phyloP scores from a whole-genome alignment of 768 basidiomycete species.

The Lentinula lateritia region DNA sequence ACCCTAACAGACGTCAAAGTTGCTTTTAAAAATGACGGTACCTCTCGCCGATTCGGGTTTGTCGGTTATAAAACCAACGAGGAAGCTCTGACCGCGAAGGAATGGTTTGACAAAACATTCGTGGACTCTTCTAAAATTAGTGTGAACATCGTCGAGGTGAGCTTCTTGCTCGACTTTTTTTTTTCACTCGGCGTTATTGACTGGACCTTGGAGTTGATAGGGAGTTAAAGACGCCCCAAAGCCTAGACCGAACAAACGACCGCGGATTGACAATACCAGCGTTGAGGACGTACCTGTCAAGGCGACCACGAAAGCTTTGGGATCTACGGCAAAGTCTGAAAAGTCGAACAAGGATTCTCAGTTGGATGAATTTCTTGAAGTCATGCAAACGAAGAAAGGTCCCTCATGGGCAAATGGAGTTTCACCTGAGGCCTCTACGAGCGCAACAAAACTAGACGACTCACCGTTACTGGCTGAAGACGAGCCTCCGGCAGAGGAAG shows the following conservation, averaged over 20 bases:
- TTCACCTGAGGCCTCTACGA: slow-evolving; percentile 9
- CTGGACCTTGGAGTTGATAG: slow-evolving; percentile 27
- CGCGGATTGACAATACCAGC: slow-evolving; percentile 28
- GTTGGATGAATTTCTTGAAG: slow-evolving; percentile 63
- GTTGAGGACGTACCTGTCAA: slow-evolving; percentile 15
- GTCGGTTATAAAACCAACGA: slow-evolving; percentile 80
- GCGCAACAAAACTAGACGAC: slow-evolving; percentile 6
- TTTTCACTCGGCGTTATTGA: not conserved
- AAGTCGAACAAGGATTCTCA: slow-evolving; percentile 31
- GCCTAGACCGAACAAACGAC: slow-evolving; percentile 67
- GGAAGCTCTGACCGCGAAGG: slow-evolving; percentile 68
- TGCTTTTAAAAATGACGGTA: slow-evolving; percentile 69
- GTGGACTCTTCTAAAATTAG: slow-evolving; percentile 73
- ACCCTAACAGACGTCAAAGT: slow-evolving; percentile 85
- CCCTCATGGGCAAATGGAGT: slow-evolving; percentile 63
- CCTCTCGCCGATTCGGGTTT: slow-evolving; percentile 85
- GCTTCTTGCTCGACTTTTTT: slow-evolving; percentile 19
- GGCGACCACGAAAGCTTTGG: slow-evolving; percentile 8
- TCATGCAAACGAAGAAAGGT: slow-evolving; percentile 64
- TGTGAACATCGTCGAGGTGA: slow-evolving; percentile 74
- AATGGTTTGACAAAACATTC: slow-evolving; percentile 84
- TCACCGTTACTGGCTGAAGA: slow-evolving; percentile 9
- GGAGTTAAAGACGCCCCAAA: slow-evolving; percentile 63
- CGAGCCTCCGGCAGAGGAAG: slow-evolving; percentile 21
- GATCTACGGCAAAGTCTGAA: slow-evolving; percentile 8